Evolutionary conservation across 345 rosid genomes (phyloP), one percentile per base, ranked within the genome.

Genomic region (Mangifera indica): DNA sequence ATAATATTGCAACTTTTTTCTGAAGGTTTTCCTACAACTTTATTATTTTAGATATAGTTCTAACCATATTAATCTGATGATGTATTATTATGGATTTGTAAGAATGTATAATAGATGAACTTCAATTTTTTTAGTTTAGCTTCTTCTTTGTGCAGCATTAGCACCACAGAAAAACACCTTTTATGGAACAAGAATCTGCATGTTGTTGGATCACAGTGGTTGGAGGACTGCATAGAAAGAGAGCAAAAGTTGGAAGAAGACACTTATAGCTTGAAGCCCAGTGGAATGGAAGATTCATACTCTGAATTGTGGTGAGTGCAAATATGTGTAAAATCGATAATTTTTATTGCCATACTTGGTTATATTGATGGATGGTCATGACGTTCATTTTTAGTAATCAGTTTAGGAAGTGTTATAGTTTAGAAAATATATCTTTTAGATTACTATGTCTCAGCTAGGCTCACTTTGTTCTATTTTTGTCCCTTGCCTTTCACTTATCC

Each of bases 191-290:
- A 69, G 72, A 84, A 80, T 67, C 73, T 88, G 71, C 81, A 76
- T 75, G 87, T 92, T 71, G 86, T 95, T 73, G 76, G 79, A 70
- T 84, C 79, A 59, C 87, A 82, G 63, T 95, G 99, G 99, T 76
- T 95, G 80, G 97, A 89, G 51, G 85, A 89, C 60, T 89, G 90
- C 76, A 70, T 89, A 81, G 82, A 81, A 72, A 76, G 65, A 63
- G 87, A 83, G 74, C 70, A 84, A 61, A 88, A 84, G 77, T 62
- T 89, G 81, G 77, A 70, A n/a, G 97, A 92, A 81, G 90, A 85
- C 49, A 44, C 74, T 2, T 89, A 92, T 78, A 82, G 72, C 80
- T 80, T 92, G 87, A 86, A 85, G 84, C 87, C 84, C 52, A 59
- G 59, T 62, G 72, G 76, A 29, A 63, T 82, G 73, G 88, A 84